phyloP scores from a whole-genome alignment of 78 protist species.

The Anaeramoeba ignava region DNA sequence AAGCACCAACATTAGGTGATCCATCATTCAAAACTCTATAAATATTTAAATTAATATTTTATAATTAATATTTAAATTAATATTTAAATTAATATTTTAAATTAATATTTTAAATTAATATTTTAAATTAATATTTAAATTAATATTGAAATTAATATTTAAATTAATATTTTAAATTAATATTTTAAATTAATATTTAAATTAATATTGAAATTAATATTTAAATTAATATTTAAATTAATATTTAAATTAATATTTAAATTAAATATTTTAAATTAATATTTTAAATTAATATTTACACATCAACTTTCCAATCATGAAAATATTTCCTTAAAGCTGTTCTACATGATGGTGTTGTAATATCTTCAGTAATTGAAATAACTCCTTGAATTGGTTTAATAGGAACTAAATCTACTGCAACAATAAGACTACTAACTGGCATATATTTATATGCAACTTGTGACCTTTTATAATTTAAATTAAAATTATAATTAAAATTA shows the following conservation, averaged over 20 bases:
- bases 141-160: no score
- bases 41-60: not conserved
- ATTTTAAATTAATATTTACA: conserved; percentile 27
- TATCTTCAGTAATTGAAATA: conserved; percentile 73
- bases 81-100: not conserved
- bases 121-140: no score
- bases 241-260: not conserved
- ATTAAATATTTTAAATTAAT: conserved; percentile 10
- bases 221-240: not conserved
- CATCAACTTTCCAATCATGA: conserved; percentile 55
- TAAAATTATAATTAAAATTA: no score
- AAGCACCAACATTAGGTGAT: conserved; percentile 96
- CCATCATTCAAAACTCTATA: conserved; percentile 95
- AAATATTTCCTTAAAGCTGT: conserved; percentile 37
- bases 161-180: no score
- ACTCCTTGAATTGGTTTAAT: conserved; percentile 75
- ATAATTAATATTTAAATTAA: no score
- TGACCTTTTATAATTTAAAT: conserved; percentile 32
- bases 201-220: no score
- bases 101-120: not conserved
- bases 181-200: no score
- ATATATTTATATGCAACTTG: conserved; percentile 83
- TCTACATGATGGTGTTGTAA: conserved; percentile 85
- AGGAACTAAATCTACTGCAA: conserved; percentile 93
- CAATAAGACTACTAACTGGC: conserved; percentile 65